phyloP scores from a whole-genome alignment of 805 yeast species.

The Ogataea neopini region DNA sequence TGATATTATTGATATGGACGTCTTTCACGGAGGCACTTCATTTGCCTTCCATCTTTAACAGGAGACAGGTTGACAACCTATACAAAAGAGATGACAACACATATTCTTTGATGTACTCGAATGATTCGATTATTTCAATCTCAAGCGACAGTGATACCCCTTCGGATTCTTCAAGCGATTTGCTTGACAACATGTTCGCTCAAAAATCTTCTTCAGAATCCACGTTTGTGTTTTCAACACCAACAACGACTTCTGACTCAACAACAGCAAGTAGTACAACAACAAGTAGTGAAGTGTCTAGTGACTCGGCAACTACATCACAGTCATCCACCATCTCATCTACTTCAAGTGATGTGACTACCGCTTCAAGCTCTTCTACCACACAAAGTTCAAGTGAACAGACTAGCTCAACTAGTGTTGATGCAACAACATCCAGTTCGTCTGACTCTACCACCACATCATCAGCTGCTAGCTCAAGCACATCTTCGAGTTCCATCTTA shows the following conservation, averaged over 20 bases:
- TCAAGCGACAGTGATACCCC: background rate
- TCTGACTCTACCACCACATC: background rate
- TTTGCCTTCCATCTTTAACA: slow-evolving; percentile 11
- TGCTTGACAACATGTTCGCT: background rate
- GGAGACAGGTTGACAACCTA: slow-evolving; percentile 8
- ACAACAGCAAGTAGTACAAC: background rate
- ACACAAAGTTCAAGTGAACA: too few relatives aligned
- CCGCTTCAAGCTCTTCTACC: too few relatives aligned
- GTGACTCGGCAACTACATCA: too few relatives aligned
- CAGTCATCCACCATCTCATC: too few relatives aligned
- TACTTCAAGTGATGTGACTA: too few relatives aligned
- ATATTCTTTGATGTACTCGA: background rate
- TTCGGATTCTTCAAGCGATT: background rate
- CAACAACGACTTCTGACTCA: background rate
- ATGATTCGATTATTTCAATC: background rate
- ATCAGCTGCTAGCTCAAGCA: too few relatives aligned
- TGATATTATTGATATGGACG: slow-evolving; percentile 2
- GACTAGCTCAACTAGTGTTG: too few relatives aligned
- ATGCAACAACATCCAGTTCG: background rate
- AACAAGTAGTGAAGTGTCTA: too few relatives aligned
- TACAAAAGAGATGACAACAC: slow-evolving; percentile 12
- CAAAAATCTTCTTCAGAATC: background rate
- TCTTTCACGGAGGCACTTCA: slow-evolving; percentile 8
- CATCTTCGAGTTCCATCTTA: too few relatives aligned
- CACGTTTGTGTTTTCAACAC: background rate